Conservation (phyloP, 2,329 filamentous ascomycete genomes). For the Fusarium sp. region DNA sequence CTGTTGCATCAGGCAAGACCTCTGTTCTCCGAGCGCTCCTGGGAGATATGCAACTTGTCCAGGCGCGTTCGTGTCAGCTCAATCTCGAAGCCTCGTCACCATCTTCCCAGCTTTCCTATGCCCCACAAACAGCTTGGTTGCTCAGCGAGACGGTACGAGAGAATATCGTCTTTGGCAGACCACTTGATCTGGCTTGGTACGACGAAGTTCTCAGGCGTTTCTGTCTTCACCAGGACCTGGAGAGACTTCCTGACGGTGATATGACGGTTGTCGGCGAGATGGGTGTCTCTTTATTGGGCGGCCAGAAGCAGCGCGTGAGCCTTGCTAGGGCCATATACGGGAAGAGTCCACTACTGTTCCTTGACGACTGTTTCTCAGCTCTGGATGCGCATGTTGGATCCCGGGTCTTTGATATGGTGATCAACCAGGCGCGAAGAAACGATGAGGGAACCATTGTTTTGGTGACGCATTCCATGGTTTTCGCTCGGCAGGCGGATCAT, state of each 20-base stretch:
- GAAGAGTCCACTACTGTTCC: slow-evolving; percentile 12
- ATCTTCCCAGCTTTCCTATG: slow-evolving; percentile 16
- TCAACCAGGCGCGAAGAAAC: slow-evolving; percentile 12
- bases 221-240: slow-evolving; percentile 20
- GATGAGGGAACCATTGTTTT: slow-evolving; percentile 2
- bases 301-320: slow-evolving; percentile 27
- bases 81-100: neutral
- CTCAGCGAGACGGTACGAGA: slow-evolving; percentile 22
- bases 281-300: slow-evolving; percentile 21
- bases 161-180: slow-evolving; percentile 19
- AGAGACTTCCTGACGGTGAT: slow-evolving; percentile 12
- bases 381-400: slow-evolving; percentile 23
- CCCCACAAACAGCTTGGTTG: slow-evolving; percentile 21
- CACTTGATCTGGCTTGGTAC: slow-evolving; percentile 16
- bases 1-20: slow-evolving; percentile 22
- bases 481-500: slow-evolving; percentile 24
- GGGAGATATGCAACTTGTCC: slow-evolving; percentile 17
- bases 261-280: slow-evolving; percentile 32
- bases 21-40: slow-evolving; percentile 15
- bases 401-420: slow-evolving; percentile 22
- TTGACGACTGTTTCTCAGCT: slow-evolving; percentile 28
- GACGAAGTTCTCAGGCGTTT: slow-evolving; percentile 19
- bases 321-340: slow-evolving; percentile 28
- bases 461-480: slow-evolving; percentile 21
- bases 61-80: neutral